These are phyloP conservation scores for Paramicrosporidium saccamoebae DNA, from an alignment of 371 early-diverging fungal species.

Conservation along the genomic window DNA sequence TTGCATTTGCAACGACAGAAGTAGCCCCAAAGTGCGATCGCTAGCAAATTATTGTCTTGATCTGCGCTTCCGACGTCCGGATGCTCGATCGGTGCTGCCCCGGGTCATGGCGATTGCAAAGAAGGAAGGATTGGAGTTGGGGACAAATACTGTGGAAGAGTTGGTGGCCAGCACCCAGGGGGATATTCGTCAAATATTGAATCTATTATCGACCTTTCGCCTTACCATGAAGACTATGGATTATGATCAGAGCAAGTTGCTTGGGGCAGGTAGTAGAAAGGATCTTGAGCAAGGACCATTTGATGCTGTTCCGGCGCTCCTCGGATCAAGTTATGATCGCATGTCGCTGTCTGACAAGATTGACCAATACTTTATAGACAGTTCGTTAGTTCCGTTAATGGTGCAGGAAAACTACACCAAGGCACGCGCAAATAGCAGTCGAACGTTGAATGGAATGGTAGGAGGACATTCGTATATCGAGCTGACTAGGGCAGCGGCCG, in stretches of 20 bases:
- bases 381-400: constrained; percentile 58
- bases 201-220: constrained; percentile 61
- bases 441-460: constrained; percentile 3
- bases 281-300: constrained; percentile 39
- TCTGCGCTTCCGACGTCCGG: constrained; percentile 41
- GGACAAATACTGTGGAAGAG: constrained; percentile 49
- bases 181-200: constrained; percentile 96
- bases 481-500: constrained; percentile 49
- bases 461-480: constrained; percentile 11
- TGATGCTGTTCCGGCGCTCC: constrained; percentile 34
- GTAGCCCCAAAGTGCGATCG: constrained; percentile 56
- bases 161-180: constrained; percentile 46
- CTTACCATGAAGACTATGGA: constrained; percentile 20
- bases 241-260: constrained; percentile 38
- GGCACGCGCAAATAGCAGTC: constrained; percentile 1
- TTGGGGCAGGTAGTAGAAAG: constrained; percentile 21
- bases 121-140: constrained; percentile 38
- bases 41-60: constrained; percentile 66
- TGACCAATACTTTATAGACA: constrained; percentile 83
- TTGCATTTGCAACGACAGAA: constrained; percentile 95
- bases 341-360: constrained; percentile 30
- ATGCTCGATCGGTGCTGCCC: constrained; percentile 23
- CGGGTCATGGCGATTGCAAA: constrained; percentile 41
- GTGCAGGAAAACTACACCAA: constrained; percentile 22
- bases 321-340: constrained; percentile 15